phyloP scores from a whole-genome alignment of 306 rosid genomes.

The Vicia sativa region DNA sequence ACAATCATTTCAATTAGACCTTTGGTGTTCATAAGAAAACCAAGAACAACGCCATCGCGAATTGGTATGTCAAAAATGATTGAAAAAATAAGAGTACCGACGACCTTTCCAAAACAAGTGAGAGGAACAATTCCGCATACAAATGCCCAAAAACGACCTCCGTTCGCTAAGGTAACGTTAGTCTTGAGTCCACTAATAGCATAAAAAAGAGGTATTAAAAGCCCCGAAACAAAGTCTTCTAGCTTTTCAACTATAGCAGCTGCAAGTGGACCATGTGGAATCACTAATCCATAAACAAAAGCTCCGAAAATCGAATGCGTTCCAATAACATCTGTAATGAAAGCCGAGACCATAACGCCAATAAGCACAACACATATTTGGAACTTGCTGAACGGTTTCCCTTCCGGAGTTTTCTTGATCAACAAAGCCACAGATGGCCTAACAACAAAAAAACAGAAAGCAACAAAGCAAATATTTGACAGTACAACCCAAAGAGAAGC shows the following conservation, averaged over 20 bases:
- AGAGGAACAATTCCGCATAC: conserved; percentile 48
- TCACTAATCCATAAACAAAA: conserved; percentile 72
- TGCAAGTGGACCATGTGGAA: conserved; percentile 80
- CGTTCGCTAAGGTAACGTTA: conserved; percentile 36
- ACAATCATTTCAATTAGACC: conserved; percentile 83
- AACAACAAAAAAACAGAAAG: conserved; percentile 49
- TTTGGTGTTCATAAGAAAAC: conserved; percentile 84
- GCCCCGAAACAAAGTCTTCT: conserved; percentile 88
- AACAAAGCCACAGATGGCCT: conserved; percentile 69
- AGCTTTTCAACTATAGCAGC: conserved; percentile 80
- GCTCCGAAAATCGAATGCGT: conserved; percentile 86
- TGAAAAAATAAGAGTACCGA: conserved; percentile 60
- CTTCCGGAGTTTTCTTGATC: conserved; percentile 68
- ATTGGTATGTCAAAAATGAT: conserved; percentile 57
- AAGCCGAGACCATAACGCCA: conserved; percentile 80
- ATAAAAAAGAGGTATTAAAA: conserved; percentile 81
- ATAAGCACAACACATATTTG: conserved; percentile 61
- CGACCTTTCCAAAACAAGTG: conserved; percentile 56
- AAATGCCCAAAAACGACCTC: conserved; percentile 44
- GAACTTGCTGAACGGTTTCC: conserved; percentile 63
- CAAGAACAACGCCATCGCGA: conserved; percentile 74
- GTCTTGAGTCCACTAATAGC: conserved; percentile 83
- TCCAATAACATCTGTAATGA: conserved; percentile 81
- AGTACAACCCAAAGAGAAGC: conserved; percentile 65
- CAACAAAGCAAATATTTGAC: conserved; percentile 60